Evolutionary conservation across 352 stramenopile genomes (phyloP).

Genomic region (Globisporangium solare): DNA sequence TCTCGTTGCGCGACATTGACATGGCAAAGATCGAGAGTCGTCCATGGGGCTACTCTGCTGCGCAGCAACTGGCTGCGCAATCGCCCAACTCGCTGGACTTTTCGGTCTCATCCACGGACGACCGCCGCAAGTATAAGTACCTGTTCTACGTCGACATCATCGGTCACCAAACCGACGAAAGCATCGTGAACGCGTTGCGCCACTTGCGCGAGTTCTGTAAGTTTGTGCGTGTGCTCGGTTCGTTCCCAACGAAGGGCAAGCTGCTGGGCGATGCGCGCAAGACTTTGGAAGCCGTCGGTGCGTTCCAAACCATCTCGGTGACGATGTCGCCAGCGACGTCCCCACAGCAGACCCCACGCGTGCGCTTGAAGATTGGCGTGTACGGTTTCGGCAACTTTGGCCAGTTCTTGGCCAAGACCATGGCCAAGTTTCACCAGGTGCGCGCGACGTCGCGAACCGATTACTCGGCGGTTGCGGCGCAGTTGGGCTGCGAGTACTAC

Average conservation of each 20-base stretch:
- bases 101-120: conserved; percentile 19
- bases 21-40: conserved; percentile 75
- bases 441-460: conserved; percentile 84
- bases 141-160: conserved; percentile 76
- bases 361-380: conserved; percentile 92
- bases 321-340: conserved; percentile 22
- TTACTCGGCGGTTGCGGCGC: conserved; percentile 54
- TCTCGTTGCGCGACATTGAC: conserved; percentile 60
- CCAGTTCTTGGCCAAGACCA: conserved; percentile 96
- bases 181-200: conserved; percentile 66
- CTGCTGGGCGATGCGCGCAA: conserved; percentile 51
- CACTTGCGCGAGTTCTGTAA: conserved; percentile 77
- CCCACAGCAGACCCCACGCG: conserved; percentile 15
- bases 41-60: conserved; percentile 51
- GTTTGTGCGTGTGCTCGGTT: conserved; percentile 84
- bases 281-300: conserved; percentile 45
- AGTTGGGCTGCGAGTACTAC: conserved; percentile 64
- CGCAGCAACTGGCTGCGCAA: conserved; percentile 41
- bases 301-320: conserved; percentile 23
- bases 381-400: conserved; percentile 97
- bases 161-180: conserved; percentile 57
- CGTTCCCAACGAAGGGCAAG: conserved; percentile 72
- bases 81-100: conserved; percentile 25
- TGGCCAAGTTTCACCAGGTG: conserved; percentile 89
- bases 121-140: conserved; percentile 68